Base-by-base conservation (phyloP, 768 basidiomycete species). In the Russula brevipes region DNA sequence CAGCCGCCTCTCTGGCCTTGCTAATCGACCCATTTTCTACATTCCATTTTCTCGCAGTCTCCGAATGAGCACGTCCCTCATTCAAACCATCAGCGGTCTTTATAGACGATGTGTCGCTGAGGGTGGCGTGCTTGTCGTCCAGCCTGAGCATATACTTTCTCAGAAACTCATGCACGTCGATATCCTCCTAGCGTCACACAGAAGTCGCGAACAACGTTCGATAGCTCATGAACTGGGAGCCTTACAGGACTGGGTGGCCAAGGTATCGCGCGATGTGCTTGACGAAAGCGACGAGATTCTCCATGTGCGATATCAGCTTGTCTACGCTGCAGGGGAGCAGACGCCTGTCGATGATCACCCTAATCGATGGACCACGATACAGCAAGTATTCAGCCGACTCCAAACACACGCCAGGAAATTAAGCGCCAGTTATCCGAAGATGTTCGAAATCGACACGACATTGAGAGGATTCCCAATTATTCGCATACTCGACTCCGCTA, bases 111-210 rank as follows among this genome's bases (percentile, higher is more conserved):
- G 83, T 58, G 72, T 71, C 65, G 56, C 56, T 0, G 69, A 69
- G 19, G 69, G 73, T 8, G 83, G 83, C 0, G 67, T 85, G n/a
- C 68, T 83, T 10, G 72, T 85, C 0, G 61, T 73, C 11, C 83
- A 84, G 52, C 84, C 83, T 0, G 82, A 84, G 49, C 81, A 85
- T 35, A 71, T 82, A 14, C 73, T 84, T 3, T 84, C 83, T 0
- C 79, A 80, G 61, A 75, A 77, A 65, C 72, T 84, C 17, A 77
- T 80, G 75, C 75, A 73, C 3, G 70, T 82, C 31, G 78, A 84
- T 59, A 12, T 7, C 11, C 30, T 57, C 36, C 44, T 71, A 66
- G 38, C 70, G 72, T 35, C 59, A 75, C 10, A 36, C 39, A 12
- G 50, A 12, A 17, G 33, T 33, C 2, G 2, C 50, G 12, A 39